Conservation (phyloP, 768 basidiomycete species). For the Xerocomus brunneocitrinus region DNA sequence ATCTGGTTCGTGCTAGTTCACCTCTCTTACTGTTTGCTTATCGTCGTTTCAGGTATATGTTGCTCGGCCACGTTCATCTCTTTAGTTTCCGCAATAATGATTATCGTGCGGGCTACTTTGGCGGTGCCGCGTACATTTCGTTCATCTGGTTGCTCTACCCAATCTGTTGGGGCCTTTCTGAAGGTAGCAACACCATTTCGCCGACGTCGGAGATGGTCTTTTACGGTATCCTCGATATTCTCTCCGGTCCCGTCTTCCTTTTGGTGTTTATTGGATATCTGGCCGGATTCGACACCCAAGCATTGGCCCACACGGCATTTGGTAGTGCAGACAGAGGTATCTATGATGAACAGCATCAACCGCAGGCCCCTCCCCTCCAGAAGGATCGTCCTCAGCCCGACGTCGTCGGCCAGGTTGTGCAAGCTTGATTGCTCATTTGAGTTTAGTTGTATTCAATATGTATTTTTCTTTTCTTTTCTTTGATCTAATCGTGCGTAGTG, state of each 20-base stretch:
- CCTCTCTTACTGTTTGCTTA: conserved; percentile 6
- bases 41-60: conserved; percentile 20
- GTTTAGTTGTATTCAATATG: not conserved
- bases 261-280: conserved; percentile 26
- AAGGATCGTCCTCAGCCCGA: not conserved
- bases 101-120: conserved; percentile 27
- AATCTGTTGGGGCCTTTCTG: conserved; percentile 51
- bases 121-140: conserved; percentile 42
- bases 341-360: not conserved
- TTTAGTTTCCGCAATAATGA: conserved; percentile 22
- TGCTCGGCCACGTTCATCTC: conserved; percentile 27
- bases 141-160: conserved; percentile 57
- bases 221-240: conserved; percentile 45
- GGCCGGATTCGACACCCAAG: not conserved
- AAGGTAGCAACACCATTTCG: conserved; percentile 48
- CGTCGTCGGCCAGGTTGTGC: not conserved
- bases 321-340: conserved; percentile 5
- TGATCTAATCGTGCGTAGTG: not conserved
- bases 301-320: conserved; percentile 8
- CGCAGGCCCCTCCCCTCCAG: not conserved
- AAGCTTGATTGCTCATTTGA: not conserved
- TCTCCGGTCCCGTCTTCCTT: conserved; percentile 38
- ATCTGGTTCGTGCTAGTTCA: conserved; percentile 37
- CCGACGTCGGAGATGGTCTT: conserved; percentile 51
- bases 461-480: not conserved